Evolutionary conservation across 2,329 filamentous ascomycete species (phyloP).

Genomic region (Cladosporium velox): DNA sequence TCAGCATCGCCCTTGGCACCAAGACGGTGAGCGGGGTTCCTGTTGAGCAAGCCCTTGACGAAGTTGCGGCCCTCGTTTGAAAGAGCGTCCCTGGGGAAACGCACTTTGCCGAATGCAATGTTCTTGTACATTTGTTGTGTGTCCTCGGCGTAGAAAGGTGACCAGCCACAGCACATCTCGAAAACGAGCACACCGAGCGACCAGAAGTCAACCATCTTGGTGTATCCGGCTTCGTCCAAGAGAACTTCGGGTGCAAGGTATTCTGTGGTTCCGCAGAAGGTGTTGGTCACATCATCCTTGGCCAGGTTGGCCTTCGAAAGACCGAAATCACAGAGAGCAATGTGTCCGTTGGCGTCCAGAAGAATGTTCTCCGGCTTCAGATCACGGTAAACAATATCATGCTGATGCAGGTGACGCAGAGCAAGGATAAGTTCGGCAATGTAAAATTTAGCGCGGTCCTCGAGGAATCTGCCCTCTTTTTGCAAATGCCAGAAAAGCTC

Average conservation of each 20-base stretch:
- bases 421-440: conserved; percentile 96
- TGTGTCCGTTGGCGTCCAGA: conserved; percentile 94
- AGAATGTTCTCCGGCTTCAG: conserved; percentile 98
- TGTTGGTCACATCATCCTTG: conserved; percentile 97
- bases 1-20: conserved; percentile 89
- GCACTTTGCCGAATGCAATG: conserved; percentile 97
- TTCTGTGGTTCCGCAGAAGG: conserved; percentile 97
- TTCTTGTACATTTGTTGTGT: conserved; percentile 99
- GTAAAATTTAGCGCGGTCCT: conserved; percentile 95
- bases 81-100: conserved; percentile 91
- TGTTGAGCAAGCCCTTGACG: conserved; percentile 94
- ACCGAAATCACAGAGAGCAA: conserved; percentile 95
- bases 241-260: conserved; percentile 95
- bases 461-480: conserved; percentile 93
- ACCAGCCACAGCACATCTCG: conserved; percentile 99
- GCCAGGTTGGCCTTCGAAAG: conserved; percentile 96
- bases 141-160: conserved; percentile 97
- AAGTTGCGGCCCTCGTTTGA: conserved; percentile 96
- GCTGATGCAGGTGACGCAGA: conserved; percentile 90
- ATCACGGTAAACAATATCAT: conserved; percentile 97
- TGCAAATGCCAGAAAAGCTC: conserved; percentile 99
- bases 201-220: conserved; percentile 99
- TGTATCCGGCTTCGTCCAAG: conserved; percentile 94
- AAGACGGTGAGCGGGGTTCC: conserved; percentile 92
- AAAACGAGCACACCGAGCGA: conserved; percentile 96